Base-by-base conservation (phyloP, 2,329 filamentous ascomycete genomes). In the Monilinia fructicola region DNA sequence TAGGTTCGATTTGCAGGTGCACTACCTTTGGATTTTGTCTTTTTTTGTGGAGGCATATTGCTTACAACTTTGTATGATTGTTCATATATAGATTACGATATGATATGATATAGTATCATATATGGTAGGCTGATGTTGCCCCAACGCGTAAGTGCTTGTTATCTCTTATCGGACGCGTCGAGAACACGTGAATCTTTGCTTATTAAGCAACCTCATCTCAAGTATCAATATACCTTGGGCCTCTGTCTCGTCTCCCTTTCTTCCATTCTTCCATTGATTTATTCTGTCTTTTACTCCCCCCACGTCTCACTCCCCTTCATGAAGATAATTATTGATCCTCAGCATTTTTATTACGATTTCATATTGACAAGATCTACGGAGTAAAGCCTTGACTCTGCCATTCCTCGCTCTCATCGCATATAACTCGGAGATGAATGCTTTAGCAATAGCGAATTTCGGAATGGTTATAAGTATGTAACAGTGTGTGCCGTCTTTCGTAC, bases 1-100 rank as follows among this genome's bases (percentile, higher is more conserved):
- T 76, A 75, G 28, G 74, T 71, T 50, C 73, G 69, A 31, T 65
- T 64, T 50, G 63, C 64, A 11, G 74, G 72, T 21, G 72, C 72
- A 31, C 67, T 73, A 26, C 69, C 66, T 44, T 65, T 65, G 6
- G 55, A 6, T 23, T 38, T 54, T 6, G 58, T 11, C 18, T 68
- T 69, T 50, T 63, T 68, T 66, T 68, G 67, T 10, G 69, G 69
- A 42, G 73, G 68, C 70, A 74, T 72, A 2, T 50, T 48, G 9
- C 10, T 18, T 40, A 18, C 0, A 21, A 14, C 16, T 26, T 50
- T 7, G 12, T 38, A 38, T 38, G 35, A 21, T 46, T 14, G 11
- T 48, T 59, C 12, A 14, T 40, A 40, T 12, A 26, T 35, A 12
- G 16, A 46, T 46, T 11, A 21, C 9, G 31, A 35, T 46, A 12